Conservation (phyloP, 2,329 filamentous ascomycete species). For the Phoma herbarum region DNA sequence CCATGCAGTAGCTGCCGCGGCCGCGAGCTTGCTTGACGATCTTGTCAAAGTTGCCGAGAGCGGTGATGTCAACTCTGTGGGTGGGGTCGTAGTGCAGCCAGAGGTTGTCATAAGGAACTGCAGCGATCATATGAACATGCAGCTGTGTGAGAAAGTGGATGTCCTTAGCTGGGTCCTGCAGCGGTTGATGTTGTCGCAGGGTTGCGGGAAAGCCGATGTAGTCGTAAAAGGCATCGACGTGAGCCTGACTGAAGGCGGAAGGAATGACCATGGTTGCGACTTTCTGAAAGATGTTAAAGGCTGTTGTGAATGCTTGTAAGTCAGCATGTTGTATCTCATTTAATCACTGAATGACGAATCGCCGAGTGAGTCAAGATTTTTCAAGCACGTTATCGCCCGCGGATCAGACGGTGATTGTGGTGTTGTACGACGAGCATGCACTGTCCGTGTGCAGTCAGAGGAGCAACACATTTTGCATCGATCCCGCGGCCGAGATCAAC, state of each 20-base stretch:
- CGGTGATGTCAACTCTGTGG: slow-evolving; percentile 53
- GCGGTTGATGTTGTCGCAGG: slow-evolving; percentile 20
- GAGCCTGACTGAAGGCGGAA: slow-evolving; percentile 35
- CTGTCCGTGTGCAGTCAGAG: background rate
- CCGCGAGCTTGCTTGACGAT: slow-evolving; percentile 55
- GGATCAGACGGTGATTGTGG: background rate
- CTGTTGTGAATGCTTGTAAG: background rate
- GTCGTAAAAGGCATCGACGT: slow-evolving; percentile 46
- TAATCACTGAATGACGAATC: slow-evolving; percentile 10
- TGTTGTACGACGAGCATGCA: background rate
- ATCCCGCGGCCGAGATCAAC: background rate
- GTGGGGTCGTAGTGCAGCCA: slow-evolving; percentile 59
- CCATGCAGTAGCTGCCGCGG: slow-evolving; percentile 69
- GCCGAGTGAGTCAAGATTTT: slow-evolving; percentile 21
- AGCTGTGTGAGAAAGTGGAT: slow-evolving; percentile 52
- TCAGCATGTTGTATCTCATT: background rate
- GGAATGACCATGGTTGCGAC: slow-evolving; percentile 13
- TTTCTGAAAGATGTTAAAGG: background rate
- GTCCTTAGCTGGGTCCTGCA: slow-evolving; percentile 25
- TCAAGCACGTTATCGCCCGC: slow-evolving; percentile 21
- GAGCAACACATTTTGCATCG: background rate
- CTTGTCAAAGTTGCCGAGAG: slow-evolving; percentile 61
- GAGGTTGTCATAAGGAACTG: slow-evolving; percentile 66
- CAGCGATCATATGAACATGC: slow-evolving; percentile 59
- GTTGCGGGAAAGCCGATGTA: slow-evolving; percentile 41